A percentile compares a stretch with the other conserved stretches of the same genome.
Conservation (phyloP, 108 stramenopile genomes). For the Pseudonitzschia multiseries region DNA sequence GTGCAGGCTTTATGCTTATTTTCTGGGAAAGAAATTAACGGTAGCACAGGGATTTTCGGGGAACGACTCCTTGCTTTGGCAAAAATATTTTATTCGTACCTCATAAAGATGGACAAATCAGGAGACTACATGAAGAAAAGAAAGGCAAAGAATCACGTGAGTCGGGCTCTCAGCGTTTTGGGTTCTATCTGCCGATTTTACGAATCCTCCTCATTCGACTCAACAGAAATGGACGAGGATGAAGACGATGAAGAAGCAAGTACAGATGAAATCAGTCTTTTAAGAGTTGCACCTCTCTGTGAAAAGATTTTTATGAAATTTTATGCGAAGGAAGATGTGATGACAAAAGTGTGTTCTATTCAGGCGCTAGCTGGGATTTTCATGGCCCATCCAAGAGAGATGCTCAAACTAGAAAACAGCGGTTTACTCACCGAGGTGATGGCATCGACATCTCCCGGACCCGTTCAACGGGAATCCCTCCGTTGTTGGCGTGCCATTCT, state of each 20-base stretch:
- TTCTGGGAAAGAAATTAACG: conserved; percentile 41
- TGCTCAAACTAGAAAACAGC: conserved; percentile 67
- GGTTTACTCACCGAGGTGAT: conserved; percentile 66
- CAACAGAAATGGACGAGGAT: conserved; percentile 25
- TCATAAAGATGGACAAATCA: conserved; percentile 55
- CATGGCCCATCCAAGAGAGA: conserved; percentile 69
- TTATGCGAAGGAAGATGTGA: conserved; percentile 56
- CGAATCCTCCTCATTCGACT: conserved; percentile 21
- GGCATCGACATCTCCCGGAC: conserved; percentile 41
- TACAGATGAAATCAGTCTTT: conserved; percentile 29
- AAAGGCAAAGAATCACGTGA: conserved; percentile 47
- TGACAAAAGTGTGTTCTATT: conserved; percentile 72
- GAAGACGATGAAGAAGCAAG: conserved; percentile 10
- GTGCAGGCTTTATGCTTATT: conserved; percentile 51
- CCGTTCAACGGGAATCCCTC: conserved; percentile 69
- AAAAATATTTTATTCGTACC: conserved; percentile 69
- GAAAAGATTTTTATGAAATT: conserved; percentile 60
- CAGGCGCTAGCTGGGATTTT: conserved; percentile 77
- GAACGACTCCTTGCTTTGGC: conserved; percentile 57
- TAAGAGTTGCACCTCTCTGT: conserved; percentile 49
- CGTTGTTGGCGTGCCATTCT: conserved; percentile 80
- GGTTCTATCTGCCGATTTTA: conserved; percentile 69
- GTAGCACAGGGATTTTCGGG: conserved; percentile 46
- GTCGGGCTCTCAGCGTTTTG: conserved; percentile 67
- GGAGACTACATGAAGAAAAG: conserved; percentile 40